phyloP scores from a whole-genome alignment of 164 flowering plant genomes.

The Vitis rupestris region DNA sequence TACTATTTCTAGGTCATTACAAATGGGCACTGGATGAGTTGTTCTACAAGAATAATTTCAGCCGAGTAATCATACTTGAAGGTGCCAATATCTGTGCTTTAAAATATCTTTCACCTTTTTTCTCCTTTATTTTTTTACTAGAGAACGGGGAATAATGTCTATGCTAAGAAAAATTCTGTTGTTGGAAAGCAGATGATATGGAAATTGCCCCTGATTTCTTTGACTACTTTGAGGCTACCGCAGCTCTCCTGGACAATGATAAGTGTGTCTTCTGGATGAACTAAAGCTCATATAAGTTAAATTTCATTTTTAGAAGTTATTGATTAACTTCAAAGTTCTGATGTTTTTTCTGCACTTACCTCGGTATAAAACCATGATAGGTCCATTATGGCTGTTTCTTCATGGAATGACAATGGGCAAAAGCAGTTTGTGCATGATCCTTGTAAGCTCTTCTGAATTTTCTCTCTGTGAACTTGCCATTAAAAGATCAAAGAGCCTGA shows the following conservation, averaged over 20 bases:
- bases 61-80: constrained; percentile 89
- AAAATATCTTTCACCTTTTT: not conserved
- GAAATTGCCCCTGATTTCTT: constrained; percentile 95
- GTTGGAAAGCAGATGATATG: constrained; percentile 81
- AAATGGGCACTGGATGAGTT: constrained; percentile 90
- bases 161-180: constrained; percentile 1
- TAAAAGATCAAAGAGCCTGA: not conserved
- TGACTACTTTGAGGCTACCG: constrained; percentile 91
- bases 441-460: constrained; percentile 45
- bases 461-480: not conserved
- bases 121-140: not conserved
- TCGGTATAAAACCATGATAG: constrained; percentile 33
- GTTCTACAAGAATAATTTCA: constrained; percentile 81
- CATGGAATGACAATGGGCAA: constrained; percentile 99
- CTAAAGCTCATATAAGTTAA: constrained; percentile 1
- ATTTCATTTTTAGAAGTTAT: not conserved
- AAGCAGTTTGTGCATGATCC: constrained; percentile 96
- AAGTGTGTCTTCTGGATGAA: constrained; percentile 47
- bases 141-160: not conserved
- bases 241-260: constrained; percentile 77
- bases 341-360: not conserved
- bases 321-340: not conserved
- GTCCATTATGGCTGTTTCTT: constrained; percentile 95
- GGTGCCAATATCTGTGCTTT: constrained; percentile 39
- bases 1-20: constrained; percentile 70